A percentile compares a stretch with the other conserved stretches of the same genome.
Conservation (phyloP, 371 early-diverging fungal species). For the Catenaria anguillulae region DNA sequence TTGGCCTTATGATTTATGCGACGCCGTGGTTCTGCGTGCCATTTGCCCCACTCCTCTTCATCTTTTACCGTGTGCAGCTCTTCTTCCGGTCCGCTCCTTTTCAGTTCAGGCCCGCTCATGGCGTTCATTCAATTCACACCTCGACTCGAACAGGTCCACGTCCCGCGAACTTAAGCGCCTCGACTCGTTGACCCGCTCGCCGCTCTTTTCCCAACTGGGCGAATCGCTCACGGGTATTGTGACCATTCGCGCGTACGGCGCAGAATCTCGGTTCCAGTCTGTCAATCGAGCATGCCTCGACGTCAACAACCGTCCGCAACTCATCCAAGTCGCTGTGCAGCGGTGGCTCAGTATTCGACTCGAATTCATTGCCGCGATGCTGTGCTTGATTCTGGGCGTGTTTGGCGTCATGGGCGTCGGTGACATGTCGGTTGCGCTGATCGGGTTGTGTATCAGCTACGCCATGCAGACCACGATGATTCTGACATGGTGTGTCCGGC, state of each 20-base stretch:
- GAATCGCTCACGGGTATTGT: constrained; percentile 19
- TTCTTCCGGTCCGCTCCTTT: constrained; percentile 54
- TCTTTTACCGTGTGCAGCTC: constrained; percentile 49
- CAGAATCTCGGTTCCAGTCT: background rate
- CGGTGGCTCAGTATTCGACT: constrained; percentile 2
- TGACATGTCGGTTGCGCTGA: background rate
- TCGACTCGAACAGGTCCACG: constrained; percentile 48
- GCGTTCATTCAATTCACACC: constrained; percentile 49
- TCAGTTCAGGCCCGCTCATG: constrained; percentile 42
- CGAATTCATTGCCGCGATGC: constrained; percentile 10
- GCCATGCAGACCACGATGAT: background rate
- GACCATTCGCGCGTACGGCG: constrained; percentile 68
- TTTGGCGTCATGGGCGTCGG: constrained; percentile 12
- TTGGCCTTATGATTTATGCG: constrained; percentile 35
- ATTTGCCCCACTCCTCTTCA: constrained; percentile 38
- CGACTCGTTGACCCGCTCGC: constrained; percentile 64
- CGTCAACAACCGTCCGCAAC: background rate
- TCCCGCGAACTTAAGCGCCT: constrained; percentile 65
- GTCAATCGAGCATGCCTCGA: background rate
- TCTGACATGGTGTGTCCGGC: constrained; percentile 3
- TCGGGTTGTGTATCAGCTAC: background rate
- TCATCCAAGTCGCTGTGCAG: background rate
- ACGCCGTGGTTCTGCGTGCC: constrained; percentile 40
- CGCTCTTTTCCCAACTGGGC: constrained; percentile 53
- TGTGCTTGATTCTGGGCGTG: constrained; percentile 54